A percentile compares a stretch with the other conserved stretches of the same genome.
These are phyloP conservation scores for Papiliotrema nemorosa DNA, from an alignment of 1,284 basidiomycete species.

Conservation along the genomic window DNA sequence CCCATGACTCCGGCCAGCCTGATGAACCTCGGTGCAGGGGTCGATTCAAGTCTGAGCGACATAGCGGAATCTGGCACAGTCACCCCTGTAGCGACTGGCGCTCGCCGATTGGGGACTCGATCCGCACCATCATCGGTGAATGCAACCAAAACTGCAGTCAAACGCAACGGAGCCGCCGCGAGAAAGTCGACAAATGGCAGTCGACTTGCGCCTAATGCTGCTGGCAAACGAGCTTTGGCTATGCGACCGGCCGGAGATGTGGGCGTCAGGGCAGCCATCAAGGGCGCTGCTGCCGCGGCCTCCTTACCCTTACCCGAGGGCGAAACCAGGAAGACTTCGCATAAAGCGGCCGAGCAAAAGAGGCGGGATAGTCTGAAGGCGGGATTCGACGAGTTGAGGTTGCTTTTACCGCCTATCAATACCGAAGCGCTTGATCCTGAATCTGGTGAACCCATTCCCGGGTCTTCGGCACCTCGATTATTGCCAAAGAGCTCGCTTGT, in stretches of 20 bases:
- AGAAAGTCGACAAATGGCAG: background rate
- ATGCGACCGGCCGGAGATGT: slow-evolving; percentile 32
- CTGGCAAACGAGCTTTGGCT: slow-evolving; percentile 36
- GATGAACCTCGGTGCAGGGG: slow-evolving; percentile 65
- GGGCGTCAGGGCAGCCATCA: slow-evolving; percentile 35
- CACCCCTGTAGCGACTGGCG: too few relatives aligned
- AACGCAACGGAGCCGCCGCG: too few relatives aligned
- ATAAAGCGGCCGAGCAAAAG: slow-evolving; percentile 97
- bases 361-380: slow-evolving; percentile 92
- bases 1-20: slow-evolving; percentile 82
- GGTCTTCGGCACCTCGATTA: slow-evolving; percentile 77
- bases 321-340: slow-evolving; percentile 68
- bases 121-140: too few relatives aligned
- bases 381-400: slow-evolving; percentile 89
- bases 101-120: too few relatives aligned
- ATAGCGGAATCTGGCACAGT: too few relatives aligned
- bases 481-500: slow-evolving; percentile 67
- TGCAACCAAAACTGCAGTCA: too few relatives aligned
- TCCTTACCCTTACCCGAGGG: slow-evolving; percentile 31
- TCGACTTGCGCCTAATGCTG: slow-evolving; percentile 8
- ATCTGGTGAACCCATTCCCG: slow-evolving; percentile 65
- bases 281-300: slow-evolving; percentile 31
- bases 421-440: slow-evolving; percentile 65
- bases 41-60: too few relatives aligned
- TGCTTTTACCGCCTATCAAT: slow-evolving; percentile 77